Base-by-base conservation (phyloP, 2,329 filamentous ascomycete genomes). In the Aphanoascus verrucosus region DNA sequence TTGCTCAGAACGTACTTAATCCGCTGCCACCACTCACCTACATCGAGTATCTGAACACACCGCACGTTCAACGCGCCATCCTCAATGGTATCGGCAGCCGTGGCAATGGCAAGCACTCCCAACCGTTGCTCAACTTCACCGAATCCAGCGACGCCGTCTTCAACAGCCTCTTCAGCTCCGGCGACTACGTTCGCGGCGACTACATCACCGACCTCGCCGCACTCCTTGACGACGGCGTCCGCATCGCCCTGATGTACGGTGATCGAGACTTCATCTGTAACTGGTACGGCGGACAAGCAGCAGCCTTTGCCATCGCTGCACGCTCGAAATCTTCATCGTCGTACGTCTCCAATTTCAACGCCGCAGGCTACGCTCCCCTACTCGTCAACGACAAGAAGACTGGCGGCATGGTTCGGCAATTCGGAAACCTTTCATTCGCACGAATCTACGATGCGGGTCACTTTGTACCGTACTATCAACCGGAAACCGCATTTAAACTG, bases 281-380 rank as follows among this genome's bases (percentile, higher is more conserved):
- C 60, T 80, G 68, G 69, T 67, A 84, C 58, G 87, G 88, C n/a
- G 87, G 86, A 35, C 78, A 93, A 67, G 82, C 83, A 1, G 75
- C 87, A 41, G 86, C 83, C 2, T 73, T 88, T 2, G 75, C 76
- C 5, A 71, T 88, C 0, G 67, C 75, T 41, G 67, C 23, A 65
- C 70, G 4, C 62, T 67, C 5, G 61, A 66, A 2, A 72, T 72
- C 57, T 61, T 65, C 55, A 31, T 12, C 31, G n/a, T 51, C 50
- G 6, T 56, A 81, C 40, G 71, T 74, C 9, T 69, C 74, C 45
- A 69, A 76, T 23, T 93, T 91, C 64, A 70, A 75, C 1, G 66
- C 71, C 0, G 82, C 87, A 0, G 86, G 86, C 0, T 93, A 93
- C 64, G 79, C 81, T 0, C 80, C 84, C 12, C 81, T 93, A 57